Percentiles rank a stretch among this genome's conserved stretches.
Conservation (phyloP, 2,329 filamentous ascomycete species). For the Plectosphaerella sp. region DNA sequence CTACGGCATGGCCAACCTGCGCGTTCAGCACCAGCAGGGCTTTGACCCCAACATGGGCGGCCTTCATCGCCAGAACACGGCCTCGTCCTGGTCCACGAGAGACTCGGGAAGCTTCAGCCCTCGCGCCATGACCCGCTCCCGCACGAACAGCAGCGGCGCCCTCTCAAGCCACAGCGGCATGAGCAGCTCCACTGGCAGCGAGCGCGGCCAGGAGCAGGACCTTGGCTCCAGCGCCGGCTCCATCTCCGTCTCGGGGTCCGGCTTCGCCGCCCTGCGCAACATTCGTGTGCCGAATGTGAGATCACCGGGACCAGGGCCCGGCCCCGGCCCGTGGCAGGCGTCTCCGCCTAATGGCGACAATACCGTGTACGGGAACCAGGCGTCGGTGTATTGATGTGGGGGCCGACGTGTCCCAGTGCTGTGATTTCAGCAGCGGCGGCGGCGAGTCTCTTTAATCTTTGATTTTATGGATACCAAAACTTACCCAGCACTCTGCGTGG, state of each 20-base stretch:
- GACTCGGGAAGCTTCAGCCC: constrained; percentile 13
- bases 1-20: constrained; percentile 21
- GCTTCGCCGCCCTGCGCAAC: constrained; percentile 9
- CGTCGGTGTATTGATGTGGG: constrained; percentile 1
- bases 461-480: not conserved
- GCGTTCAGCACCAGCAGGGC: constrained; percentile 9
- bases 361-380: not conserved
- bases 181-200: constrained; percentile 16
- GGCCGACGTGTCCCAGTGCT: not conserved
- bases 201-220: constrained; percentile 2
- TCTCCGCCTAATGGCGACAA: not conserved
- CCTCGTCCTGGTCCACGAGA: constrained; percentile 10
- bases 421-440: not conserved
- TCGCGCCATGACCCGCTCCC: constrained; percentile 20
- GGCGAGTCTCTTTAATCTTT: not conserved
- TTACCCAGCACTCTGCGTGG: not conserved
- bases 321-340: constrained; percentile 1
- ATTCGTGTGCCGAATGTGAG: constrained; percentile 10
- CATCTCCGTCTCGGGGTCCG: constrained; percentile 4
- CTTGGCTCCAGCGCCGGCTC: constrained; percentile 18
- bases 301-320: constrained; percentile 9
- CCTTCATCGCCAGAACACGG: constrained; percentile 8
- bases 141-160: constrained; percentile 27
- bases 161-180: constrained; percentile 28
- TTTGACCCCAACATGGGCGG: constrained; percentile 5